Percentiles rank a stretch among this genome's conserved stretches.
phyloP scores from a whole-genome alignment of 805 yeast genomes.

The Lipomyces chichibuensis region DNA sequence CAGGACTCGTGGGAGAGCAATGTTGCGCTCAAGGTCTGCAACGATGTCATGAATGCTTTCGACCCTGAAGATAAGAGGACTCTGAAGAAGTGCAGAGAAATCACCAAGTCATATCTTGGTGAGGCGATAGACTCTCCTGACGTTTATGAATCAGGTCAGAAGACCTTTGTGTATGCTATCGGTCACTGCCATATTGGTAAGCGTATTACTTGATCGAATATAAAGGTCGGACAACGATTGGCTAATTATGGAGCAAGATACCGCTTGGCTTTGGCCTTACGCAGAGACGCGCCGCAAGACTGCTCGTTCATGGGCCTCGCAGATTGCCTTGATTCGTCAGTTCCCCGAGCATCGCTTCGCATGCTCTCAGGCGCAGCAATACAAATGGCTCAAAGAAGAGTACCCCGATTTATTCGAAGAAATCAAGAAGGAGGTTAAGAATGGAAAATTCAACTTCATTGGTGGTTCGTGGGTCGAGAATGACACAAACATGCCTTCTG shows the following conservation, averaged over 20 bases:
- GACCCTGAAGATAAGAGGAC: slow-evolving; percentile 68
- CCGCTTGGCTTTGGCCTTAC: slow-evolving; percentile 99
- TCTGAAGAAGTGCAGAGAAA: slow-evolving; percentile 63
- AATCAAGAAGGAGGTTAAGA: slow-evolving; percentile 60
- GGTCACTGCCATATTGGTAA: slow-evolving; percentile 67
- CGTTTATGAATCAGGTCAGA: slow-evolving; percentile 53
- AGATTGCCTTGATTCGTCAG: slow-evolving; percentile 75
- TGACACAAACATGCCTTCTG: slow-evolving; percentile 94
- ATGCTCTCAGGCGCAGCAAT: slow-evolving; percentile 96
- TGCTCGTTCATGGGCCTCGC: slow-evolving; percentile 95
- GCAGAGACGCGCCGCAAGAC: slow-evolving; percentile 93
- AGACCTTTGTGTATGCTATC: slow-evolving; percentile 72
- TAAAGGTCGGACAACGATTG: neutral
- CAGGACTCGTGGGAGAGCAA: slow-evolving; percentile 79
- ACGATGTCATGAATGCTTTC: slow-evolving; percentile 78
- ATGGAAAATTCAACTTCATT: slow-evolving; percentile 80
- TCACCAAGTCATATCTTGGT: slow-evolving; percentile 70
- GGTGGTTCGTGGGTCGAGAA: slow-evolving; percentile 99
- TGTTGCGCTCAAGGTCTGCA: slow-evolving; percentile 78
- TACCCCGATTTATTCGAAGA: slow-evolving; percentile 78
- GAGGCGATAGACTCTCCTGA: slow-evolving; percentile 60
- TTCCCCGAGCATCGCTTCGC: slow-evolving; percentile 94
- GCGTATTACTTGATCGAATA: neutral
- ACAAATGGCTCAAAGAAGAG: slow-evolving; percentile 83
- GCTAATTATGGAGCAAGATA: slow-evolving; percentile 54